phyloP scores from a whole-genome alignment of 352 stramenopile species.

The Pythium oligandrum region DNA sequence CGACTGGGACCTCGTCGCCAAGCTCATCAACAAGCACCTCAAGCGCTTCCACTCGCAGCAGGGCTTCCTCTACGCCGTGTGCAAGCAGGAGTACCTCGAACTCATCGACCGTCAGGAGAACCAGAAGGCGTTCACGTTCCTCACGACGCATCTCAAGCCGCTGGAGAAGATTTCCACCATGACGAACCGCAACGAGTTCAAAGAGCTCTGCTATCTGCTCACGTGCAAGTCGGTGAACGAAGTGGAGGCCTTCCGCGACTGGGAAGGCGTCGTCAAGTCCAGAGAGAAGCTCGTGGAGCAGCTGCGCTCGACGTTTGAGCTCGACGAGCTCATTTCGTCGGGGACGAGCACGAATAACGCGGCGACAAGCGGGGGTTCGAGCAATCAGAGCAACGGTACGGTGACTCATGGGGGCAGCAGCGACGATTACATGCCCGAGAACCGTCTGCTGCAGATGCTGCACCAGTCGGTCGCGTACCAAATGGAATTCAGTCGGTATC shows the following conservation, averaged over 20 bases:
- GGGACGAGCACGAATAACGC: background rate
- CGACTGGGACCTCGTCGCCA: conserved; percentile 83
- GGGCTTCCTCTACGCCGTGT: conserved; percentile 85
- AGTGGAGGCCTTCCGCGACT: conserved; percentile 79
- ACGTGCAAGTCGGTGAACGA: conserved; percentile 86
- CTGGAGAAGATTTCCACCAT: conserved; percentile 76
- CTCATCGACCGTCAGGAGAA: conserved; percentile 87
- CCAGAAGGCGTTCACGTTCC: conserved; percentile 87
- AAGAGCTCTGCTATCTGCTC: conserved; percentile 85
- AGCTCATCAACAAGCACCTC: conserved; percentile 76
- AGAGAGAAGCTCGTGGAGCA: conserved; percentile 84
- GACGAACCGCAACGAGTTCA: conserved; percentile 82
- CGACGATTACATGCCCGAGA: conserved; percentile 44
- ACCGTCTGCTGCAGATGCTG: conserved; percentile 73
- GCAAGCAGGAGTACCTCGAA: conserved; percentile 87
- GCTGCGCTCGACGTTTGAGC: conserved; percentile 72
- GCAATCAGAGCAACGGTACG: conserved; percentile 3
- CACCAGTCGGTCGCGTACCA: conserved; percentile 87
- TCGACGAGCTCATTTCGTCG: conserved; percentile 62
- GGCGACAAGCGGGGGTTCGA: background rate
- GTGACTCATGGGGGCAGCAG: conserved; percentile 15
- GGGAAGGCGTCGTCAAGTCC: conserved; percentile 72
- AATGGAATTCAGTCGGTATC: conserved; percentile 88
- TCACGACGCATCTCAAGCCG: conserved; percentile 85
- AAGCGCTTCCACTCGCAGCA: conserved; percentile 82